Evolutionary conservation across 495 filamentous ascomycete species (phyloP).

Genomic region (Cenococcum geophilum): DNA sequence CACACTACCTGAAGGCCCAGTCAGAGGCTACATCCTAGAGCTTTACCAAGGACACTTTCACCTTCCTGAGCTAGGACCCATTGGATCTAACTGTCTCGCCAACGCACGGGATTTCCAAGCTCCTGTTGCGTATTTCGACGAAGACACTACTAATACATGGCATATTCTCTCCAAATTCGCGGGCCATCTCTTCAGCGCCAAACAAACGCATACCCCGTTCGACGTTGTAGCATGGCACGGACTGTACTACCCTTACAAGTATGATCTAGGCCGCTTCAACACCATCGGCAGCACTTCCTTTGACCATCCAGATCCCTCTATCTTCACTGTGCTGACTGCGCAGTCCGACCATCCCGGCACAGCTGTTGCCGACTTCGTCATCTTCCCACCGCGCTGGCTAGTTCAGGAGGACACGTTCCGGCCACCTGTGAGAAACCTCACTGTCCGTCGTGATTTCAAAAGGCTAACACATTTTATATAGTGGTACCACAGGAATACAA

Average conservation of each 20-base stretch:
- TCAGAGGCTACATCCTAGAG: conserved; percentile 80
- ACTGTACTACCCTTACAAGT: conserved; percentile 78
- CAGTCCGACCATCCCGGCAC: conserved; percentile 61
- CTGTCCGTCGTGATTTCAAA: no score
- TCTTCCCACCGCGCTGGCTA: conserved; percentile 77
- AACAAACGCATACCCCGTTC: conserved; percentile 69
- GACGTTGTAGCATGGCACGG: conserved; percentile 83
- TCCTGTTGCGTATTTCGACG: conserved; percentile 69
- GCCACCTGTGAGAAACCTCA: conserved; percentile 49
- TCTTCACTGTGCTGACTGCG: conserved; percentile 75
- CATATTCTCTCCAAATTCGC: conserved; percentile 71
- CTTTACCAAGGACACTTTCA: conserved; percentile 78
- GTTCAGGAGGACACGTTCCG: conserved; percentile 74
- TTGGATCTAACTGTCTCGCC: conserved; percentile 80
- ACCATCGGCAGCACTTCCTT: conserved; percentile 65
- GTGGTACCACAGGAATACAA: conserved; percentile 52
- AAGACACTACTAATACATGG: conserved; percentile 50
- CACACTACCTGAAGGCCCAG: conserved; percentile 56
- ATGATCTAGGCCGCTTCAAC: conserved; percentile 76
- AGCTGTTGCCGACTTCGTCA: conserved; percentile 74
- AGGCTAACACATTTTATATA: no score
- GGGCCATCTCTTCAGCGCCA: conserved; percentile 67
- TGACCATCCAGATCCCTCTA: conserved; percentile 78
- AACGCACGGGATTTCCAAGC: conserved; percentile 86
- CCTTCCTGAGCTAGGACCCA: conserved; percentile 83